Evolutionary conservation across 2,329 filamentous ascomycete species (phyloP).

Genomic region (Xylaria sp.): DNA sequence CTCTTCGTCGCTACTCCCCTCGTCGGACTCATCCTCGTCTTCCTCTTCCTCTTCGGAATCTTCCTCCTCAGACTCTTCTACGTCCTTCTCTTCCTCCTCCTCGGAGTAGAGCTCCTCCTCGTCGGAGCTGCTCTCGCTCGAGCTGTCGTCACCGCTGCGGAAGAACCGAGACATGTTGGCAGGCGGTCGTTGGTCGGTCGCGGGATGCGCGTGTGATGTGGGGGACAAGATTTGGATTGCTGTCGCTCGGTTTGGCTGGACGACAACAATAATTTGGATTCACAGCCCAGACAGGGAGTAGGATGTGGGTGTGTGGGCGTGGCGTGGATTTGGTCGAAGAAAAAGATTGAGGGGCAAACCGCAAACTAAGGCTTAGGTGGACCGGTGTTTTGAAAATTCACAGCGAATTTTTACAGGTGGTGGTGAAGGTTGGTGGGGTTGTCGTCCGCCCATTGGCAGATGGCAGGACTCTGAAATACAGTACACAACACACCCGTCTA

Average conservation of each 20-base stretch:
- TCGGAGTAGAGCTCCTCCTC: slow-evolving; percentile 94
- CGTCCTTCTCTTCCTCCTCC: slow-evolving; percentile 70
- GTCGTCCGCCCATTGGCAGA: slow-evolving; percentile 23
- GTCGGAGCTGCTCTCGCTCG: slow-evolving; percentile 93
- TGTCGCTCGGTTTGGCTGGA: slow-evolving; percentile 4
- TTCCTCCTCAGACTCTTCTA: slow-evolving; percentile 63
- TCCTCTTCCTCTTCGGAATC: slow-evolving; percentile 65
- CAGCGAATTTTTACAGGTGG: slow-evolving; percentile 46
- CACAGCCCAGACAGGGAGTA: slow-evolving; percentile 21
- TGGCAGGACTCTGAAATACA: background rate
- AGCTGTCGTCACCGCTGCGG: slow-evolving; percentile 90
- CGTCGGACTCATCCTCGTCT: slow-evolving; percentile 62
- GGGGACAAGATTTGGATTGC: slow-evolving; percentile 3
- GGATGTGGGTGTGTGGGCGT: slow-evolving; percentile 30
- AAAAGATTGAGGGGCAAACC: slow-evolving; percentile 46
- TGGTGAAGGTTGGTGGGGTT: slow-evolving; percentile 48
- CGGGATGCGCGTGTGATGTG: slow-evolving; percentile 8
- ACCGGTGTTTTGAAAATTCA: slow-evolving; percentile 47
- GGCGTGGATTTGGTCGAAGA: slow-evolving; percentile 17
- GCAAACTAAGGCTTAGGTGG: slow-evolving; percentile 27
- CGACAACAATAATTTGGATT: slow-evolving; percentile 15
- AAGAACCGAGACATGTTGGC: slow-evolving; percentile 94
- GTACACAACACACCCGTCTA: no score
- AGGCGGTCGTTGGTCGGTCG: slow-evolving; percentile 36
- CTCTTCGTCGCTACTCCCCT: slow-evolving; percentile 71